Conservation (phyloP, 495 filamentous ascomycete species). For the Penicillium macrosclerotiorum region DNA sequence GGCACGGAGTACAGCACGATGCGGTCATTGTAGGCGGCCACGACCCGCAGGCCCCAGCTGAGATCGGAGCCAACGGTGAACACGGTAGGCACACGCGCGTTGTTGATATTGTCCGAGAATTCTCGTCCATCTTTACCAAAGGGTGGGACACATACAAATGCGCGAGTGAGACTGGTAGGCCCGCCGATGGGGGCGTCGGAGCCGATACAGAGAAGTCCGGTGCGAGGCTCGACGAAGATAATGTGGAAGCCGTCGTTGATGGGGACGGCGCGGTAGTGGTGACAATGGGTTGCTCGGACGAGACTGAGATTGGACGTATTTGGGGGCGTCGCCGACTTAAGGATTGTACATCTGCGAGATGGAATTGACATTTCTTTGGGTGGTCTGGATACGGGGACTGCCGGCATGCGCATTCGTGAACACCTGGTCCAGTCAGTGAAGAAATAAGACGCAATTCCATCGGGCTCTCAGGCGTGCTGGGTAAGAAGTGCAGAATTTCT, state of each 20-base stretch:
- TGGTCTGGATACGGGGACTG: conserved; percentile 24
- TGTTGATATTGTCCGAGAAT: conserved; percentile 30
- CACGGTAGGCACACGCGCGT: conserved; percentile 43
- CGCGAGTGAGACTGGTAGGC: conserved; percentile 45
- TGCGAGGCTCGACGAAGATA: conserved; percentile 65
- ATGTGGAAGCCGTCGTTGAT: conserved; percentile 69
- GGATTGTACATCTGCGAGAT: conserved; percentile 27
- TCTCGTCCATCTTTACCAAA: conserved; percentile 31
- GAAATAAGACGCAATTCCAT: conserved; percentile 64
- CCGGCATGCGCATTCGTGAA: conserved; percentile 33
- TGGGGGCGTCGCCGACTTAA: conserved; percentile 24
- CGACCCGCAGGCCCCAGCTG: conserved; percentile 60
- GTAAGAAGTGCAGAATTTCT: conserved; percentile 66
- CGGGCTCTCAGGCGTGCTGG: conserved; percentile 45
- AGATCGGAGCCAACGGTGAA: conserved; percentile 62
- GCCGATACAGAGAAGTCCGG: conserved; percentile 61
- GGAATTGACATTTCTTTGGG: conserved; percentile 30
- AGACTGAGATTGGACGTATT: conserved; percentile 30
- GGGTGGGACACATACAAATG: conserved; percentile 39
- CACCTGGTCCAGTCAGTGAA: conserved; percentile 53
- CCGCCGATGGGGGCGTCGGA: conserved; percentile 62
- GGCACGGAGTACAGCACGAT: conserved; percentile 65
- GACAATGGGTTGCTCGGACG: conserved; percentile 45
- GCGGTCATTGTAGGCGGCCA: conserved; percentile 53
- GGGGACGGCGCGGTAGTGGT: conserved; percentile 68